Evolutionary conservation across 768 basidiomycete species (phyloP).

Genomic region (Termitomyces sp.): DNA sequence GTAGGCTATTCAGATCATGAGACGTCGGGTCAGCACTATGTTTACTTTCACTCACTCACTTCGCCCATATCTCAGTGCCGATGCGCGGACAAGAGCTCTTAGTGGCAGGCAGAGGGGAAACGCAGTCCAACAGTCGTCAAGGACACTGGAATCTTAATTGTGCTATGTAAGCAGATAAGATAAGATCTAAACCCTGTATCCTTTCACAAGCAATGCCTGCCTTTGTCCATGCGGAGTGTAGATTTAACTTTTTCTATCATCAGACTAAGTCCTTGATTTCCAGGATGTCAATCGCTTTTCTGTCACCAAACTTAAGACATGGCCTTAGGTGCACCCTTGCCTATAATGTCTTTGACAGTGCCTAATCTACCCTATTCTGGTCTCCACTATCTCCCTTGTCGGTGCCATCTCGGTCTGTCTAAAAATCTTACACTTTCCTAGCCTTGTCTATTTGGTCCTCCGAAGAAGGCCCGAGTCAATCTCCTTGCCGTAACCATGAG

Average conservation of each 20-base stretch:
- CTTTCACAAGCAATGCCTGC: too few relatives aligned
- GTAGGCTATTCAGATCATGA: not conserved
- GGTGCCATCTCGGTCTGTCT: not conserved
- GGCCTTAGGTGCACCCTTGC: not conserved
- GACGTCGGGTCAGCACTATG: not conserved
- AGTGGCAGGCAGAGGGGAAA: not conserved
- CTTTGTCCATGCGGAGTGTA: too few relatives aligned
- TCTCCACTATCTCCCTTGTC: not conserved
- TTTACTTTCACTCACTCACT: conserved; percentile 1
- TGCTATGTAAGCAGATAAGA: not conserved
- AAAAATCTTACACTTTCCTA: not conserved
- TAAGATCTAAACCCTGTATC: not conserved
- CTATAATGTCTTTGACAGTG: not conserved
- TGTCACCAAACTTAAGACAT: not conserved
- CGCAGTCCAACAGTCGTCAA: not conserved
- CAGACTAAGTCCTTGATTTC: not conserved
- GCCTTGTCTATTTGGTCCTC: not conserved
- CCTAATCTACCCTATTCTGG: not conserved
- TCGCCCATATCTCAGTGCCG: not conserved
- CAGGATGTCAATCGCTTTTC: not conserved
- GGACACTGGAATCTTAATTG: not conserved
- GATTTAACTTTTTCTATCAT: too few relatives aligned
- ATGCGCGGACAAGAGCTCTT: not conserved
- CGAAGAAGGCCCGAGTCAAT: not conserved
- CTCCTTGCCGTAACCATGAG: not conserved